Evolutionary conservation across 805 yeast genomes (phyloP), one percentile per base, ranked within the genome.

Genomic region (Candida alai): DNA sequence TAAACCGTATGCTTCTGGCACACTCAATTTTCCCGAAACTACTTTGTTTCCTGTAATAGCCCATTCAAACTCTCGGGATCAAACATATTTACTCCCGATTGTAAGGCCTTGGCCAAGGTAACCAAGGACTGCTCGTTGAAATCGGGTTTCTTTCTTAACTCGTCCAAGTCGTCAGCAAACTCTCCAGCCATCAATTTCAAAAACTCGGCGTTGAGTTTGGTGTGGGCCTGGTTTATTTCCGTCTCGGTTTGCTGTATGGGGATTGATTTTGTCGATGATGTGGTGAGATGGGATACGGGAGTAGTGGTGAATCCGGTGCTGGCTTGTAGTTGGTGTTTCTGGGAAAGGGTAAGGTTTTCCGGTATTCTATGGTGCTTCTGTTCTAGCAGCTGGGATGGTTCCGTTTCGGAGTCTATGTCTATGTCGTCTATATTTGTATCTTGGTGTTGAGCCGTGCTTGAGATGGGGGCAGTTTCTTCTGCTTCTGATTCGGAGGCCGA

Each of bases 151-250:
- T 67, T 65, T 51, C 88, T 73, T 41, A 80, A 58, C 35, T 64
- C 63, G 46, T 76, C 79, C 24, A 80, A 62, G 40, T 80, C 85
- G 36, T 76, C 77, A 30, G 79, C 76, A 46, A 78, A 82, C 24
- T 65, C 70, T 12, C 61, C 57, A 30, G 84, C 73, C 74, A 81
- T 71, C 40, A 76, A 47, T 21, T 61, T 64, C 48, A 82, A 54
- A 45, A 68, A 82, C 35, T 70, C 67, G 42, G 65, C 68, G 38
- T 76, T 71, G 31, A 77, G 52, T 31, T 62, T 62, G 21, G 58
- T 52, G 31, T 55, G 45, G 37, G 56, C 66, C 31, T 56, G 30
- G 20, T 32, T 13, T 11, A 39, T 30, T 8, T 11, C 10, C 6
- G 28, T 5, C 6, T n/a, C 15, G 14, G 33, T 30, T 10, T 27